Percentiles rank a stretch among this genome's conserved stretches.
Evolutionary conservation across 2,329 filamentous ascomycete species (phyloP).

Genomic region (Penicillium sp.): DNA sequence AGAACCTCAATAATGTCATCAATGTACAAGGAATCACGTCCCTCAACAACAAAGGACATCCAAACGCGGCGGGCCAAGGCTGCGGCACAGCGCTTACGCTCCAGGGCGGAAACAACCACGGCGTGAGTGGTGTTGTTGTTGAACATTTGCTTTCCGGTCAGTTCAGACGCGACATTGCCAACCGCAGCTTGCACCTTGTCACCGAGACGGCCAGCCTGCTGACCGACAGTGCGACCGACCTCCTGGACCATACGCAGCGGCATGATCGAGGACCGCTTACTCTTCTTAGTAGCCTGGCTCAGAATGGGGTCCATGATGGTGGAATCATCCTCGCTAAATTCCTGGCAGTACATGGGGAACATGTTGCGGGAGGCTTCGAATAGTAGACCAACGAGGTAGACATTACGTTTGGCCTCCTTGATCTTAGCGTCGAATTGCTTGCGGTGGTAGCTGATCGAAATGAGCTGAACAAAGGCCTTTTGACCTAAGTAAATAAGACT

Average conservation of each 20-base stretch:
- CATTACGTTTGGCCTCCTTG: constrained; percentile 84
- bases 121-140: constrained; percentile 89
- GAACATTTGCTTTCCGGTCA: constrained; percentile 93
- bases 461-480: constrained; percentile 63
- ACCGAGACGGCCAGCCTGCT: constrained; percentile 75
- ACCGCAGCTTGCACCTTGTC: constrained; percentile 93
- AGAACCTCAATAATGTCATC: constrained; percentile 90
- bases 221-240: constrained; percentile 62
- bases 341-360: constrained; percentile 88
- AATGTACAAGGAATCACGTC: constrained; percentile 72
- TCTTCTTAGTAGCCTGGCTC: constrained; percentile 60
- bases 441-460: constrained; percentile 68
- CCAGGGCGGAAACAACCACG: constrained; percentile 83
- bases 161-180: constrained; percentile 89
- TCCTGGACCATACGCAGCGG: constrained; percentile 71
- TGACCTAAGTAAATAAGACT: constrained; percentile 60
- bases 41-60: constrained; percentile 97
- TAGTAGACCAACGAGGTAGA: constrained; percentile 77
- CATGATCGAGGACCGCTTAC: constrained; percentile 62
- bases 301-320: constrained; percentile 83
- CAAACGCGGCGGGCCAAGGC: constrained; percentile 92
- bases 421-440: constrained; percentile 71
- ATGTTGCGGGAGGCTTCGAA: constrained; percentile 87
- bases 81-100: constrained; percentile 80
- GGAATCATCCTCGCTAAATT: constrained; percentile 90